These are phyloP conservation scores for Sarocladium strictum DNA, from an alignment of 2,329 filamentous ascomycete genomes.

Conservation along the genomic window DNA sequence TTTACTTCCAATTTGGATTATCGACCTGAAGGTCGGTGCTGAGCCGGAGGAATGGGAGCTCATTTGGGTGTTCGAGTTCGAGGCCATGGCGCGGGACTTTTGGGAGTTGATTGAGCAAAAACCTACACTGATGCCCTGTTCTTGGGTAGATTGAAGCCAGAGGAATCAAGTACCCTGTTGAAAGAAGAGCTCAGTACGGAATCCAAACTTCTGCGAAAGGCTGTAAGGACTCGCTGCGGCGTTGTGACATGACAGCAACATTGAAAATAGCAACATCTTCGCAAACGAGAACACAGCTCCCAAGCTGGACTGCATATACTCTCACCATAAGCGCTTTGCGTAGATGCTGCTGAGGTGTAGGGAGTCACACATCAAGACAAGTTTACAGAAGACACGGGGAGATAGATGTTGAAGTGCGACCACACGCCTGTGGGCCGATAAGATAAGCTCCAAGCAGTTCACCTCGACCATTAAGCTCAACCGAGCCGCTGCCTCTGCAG, in stretches of 20 bases:
- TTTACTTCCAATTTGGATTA: neutral
- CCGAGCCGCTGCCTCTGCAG: too few relatives aligned
- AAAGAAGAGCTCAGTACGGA: too few relatives aligned
- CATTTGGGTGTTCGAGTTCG: neutral
- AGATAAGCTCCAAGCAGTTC: conserved; percentile 18
- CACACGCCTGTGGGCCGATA: conserved; percentile 20
- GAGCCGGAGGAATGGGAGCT: neutral
- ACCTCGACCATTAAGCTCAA: neutral
- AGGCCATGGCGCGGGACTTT: neutral
- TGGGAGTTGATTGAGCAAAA: neutral
- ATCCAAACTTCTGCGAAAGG: too few relatives aligned
- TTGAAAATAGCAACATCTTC: too few relatives aligned
- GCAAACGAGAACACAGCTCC: too few relatives aligned
- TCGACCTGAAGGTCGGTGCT: neutral
- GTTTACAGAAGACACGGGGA: too few relatives aligned
- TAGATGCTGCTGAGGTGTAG: neutral
- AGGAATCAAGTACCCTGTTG: too few relatives aligned
- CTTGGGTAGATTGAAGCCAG: neutral
- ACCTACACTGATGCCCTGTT: neutral
- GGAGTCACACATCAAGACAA: neutral
- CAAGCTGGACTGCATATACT: too few relatives aligned
- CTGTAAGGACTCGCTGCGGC: too few relatives aligned
- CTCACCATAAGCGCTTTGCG: too few relatives aligned
- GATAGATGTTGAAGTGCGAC: too few relatives aligned
- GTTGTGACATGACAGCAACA: too few relatives aligned